Base-by-base conservation (phyloP, 495 filamentous ascomycete genomes). In the Penicillium fimorum region DNA sequence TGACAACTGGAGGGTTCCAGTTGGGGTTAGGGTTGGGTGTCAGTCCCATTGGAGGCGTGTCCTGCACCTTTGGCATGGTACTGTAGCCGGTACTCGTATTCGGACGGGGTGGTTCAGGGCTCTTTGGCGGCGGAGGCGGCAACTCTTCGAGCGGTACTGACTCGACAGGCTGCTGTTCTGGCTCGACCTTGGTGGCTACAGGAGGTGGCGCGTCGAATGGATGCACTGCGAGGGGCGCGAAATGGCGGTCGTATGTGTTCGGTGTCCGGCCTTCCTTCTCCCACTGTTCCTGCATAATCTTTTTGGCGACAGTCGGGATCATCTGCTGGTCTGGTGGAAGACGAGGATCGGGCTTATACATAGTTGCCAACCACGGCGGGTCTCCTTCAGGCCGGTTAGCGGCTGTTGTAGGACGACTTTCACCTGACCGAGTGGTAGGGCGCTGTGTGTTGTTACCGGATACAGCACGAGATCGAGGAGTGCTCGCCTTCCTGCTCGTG, bases 291-390 rank as follows among this genome's bases (percentile, higher is more conserved):
- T 97, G 94, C 66, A 92, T 87, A 72, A 97, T 80, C 58, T 88
- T 83, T 63, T 87, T 94, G 40, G 94, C 94, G 56, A 96, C 90
- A 0, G 94, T 98, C 3, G 94, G 94, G 17, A 98, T 82, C 50
- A 98, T 83, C 68, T 98, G 94, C 70, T 97, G 89, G 54, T 98
- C 94, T 12, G 91, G 94, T 38, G 94, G 94, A 13, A 98, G 81
- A 38, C 91, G 86, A 37, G 94, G 94, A 68, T 98, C 94, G 3
- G 94, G 95, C 64, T 94, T 95, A 70, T 96, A 98, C 76, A 95
- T 94, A 0, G 87, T 87, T 17, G 92, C 85, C 71, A 97, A 83
- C 94, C 95, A 97, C 37, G 95, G 95, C 8, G 94, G 88, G 49
- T 97, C 93, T 15, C 94, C 95, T 74, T 97, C 95, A 12, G 92